These are phyloP conservation scores for Rhynchosporium secalis DNA, from an alignment of 2,329 filamentous ascomycete species.

Conservation along the genomic window DNA sequence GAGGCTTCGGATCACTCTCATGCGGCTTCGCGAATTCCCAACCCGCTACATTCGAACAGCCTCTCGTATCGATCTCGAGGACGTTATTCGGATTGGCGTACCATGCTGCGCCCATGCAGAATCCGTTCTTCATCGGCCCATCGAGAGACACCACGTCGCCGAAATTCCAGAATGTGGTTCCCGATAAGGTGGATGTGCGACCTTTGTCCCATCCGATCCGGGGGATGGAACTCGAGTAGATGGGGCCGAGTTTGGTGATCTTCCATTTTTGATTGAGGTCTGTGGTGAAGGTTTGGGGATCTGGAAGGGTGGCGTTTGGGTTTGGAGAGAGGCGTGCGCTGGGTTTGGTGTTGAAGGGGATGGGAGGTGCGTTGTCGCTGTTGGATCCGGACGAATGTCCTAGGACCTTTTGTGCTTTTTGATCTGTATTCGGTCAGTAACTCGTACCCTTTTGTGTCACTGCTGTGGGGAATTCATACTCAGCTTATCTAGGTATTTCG, in stretches of 20 bases:
- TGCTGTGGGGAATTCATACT: background rate
- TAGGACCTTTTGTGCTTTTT: background rate
- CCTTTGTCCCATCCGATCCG: slow-evolving; percentile 14
- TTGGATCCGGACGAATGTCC: background rate
- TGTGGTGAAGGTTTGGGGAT: slow-evolving; percentile 5
- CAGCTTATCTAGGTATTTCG: slow-evolving; percentile 6
- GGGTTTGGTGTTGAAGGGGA: slow-evolving; percentile 9
- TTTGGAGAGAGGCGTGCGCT: slow-evolving; percentile 1
- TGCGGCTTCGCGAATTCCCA: slow-evolving; percentile 15
- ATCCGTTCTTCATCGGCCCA: slow-evolving; percentile 11
- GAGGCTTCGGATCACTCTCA: slow-evolving; percentile 12
- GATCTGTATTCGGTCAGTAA: background rate
- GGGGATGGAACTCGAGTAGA: slow-evolving; percentile 11
- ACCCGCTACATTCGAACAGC: slow-evolving; percentile 4
- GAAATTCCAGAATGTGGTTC: slow-evolving; percentile 15
- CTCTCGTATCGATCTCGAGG: slow-evolving; percentile 10
- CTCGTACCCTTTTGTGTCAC: background rate
- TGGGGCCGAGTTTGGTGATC: slow-evolving; percentile 9
- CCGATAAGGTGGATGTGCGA: slow-evolving; percentile 11
- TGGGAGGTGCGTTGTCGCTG: background rate
- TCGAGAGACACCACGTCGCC: slow-evolving; percentile 13
- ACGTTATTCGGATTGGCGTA: slow-evolving; percentile 10
- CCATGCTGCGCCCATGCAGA: slow-evolving; percentile 11
- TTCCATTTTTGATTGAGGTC: slow-evolving; percentile 15
- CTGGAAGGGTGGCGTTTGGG: background rate